These are phyloP conservation scores for Diaporthe eres DNA, from an alignment of 2,329 filamentous ascomycete genomes.

Conservation along the genomic window DNA sequence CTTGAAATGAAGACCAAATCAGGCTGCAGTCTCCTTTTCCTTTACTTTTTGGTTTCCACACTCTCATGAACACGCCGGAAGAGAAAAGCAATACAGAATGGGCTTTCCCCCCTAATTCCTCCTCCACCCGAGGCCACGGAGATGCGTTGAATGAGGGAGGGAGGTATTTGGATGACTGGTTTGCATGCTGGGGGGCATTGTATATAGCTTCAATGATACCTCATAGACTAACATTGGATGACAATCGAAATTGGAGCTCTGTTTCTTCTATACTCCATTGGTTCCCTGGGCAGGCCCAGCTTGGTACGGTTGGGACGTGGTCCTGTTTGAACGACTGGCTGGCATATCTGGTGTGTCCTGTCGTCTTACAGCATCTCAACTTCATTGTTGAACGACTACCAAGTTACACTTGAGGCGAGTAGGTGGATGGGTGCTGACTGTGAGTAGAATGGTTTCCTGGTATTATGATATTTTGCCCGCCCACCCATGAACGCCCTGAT, in stretches of 20 bases:
- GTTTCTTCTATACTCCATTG: neutral
- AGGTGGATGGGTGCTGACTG: neutral
- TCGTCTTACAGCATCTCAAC: neutral
- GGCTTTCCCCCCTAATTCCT: neutral
- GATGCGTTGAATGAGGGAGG: slow-evolving; percentile 11
- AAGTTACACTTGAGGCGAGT: neutral
- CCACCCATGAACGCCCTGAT: slow-evolving; percentile 2
- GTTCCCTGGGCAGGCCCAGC: too few relatives aligned
- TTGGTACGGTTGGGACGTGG: too few relatives aligned
- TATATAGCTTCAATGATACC: slow-evolving; percentile 45
- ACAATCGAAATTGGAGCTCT: slow-evolving; percentile 23
- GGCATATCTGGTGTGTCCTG: neutral
- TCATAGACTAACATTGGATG: slow-evolving; percentile 45
- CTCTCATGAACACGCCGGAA: slow-evolving; percentile 28
- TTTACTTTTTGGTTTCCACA: neutral
- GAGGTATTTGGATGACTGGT: slow-evolving; percentile 16
- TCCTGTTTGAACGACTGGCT: neutral
- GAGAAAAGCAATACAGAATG: slow-evolving; percentile 14
- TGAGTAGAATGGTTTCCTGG: slow-evolving; percentile 26
- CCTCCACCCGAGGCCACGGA: neutral
- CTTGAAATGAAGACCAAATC: slow-evolving; percentile 20
- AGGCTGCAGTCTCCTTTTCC: neutral
- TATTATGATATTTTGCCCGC: slow-evolving; percentile 10
- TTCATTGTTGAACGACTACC: neutral
- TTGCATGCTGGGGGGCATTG: slow-evolving; percentile 33